phyloP scores from a whole-genome alignment of 768 basidiomycete species.

The Pisolithus microcarpus region DNA sequence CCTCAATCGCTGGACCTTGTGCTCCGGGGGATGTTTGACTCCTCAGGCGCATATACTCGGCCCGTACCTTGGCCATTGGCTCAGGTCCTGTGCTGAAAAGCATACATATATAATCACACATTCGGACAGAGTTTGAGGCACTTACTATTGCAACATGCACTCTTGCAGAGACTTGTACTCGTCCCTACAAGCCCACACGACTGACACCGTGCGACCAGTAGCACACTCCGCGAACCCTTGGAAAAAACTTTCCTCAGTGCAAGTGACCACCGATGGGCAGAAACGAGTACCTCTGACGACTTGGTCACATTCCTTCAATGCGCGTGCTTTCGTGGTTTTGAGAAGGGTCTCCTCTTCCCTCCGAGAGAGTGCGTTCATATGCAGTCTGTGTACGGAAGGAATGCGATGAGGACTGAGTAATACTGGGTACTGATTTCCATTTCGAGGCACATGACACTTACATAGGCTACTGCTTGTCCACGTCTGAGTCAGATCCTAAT shows the following conservation, averaged over 20 bases:
- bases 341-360: slow-evolving; percentile 82
- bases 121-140: slow-evolving; percentile 4
- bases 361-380: slow-evolving; percentile 79
- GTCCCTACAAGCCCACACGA: slow-evolving; percentile 76
- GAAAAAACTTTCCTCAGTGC: slow-evolving; percentile 2
- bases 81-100: slow-evolving; percentile 59
- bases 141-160: slow-evolving; percentile 78
- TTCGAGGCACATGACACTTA: background rate
- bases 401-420: background rate
- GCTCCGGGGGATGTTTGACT: slow-evolving; percentile 20
- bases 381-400: background rate
- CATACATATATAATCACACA: background rate
- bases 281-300: slow-evolving; percentile 54
- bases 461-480: background rate
- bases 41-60: slow-evolving; percentile 66
- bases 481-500: background rate
- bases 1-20: background rate
- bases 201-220: slow-evolving; percentile 70
- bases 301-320: slow-evolving; percentile 70
- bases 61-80: slow-evolving; percentile 63
- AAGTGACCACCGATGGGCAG: background rate
- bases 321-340: slow-evolving; percentile 73
- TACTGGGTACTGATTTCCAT: background rate
- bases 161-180: slow-evolving; percentile 64
- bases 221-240: slow-evolving; percentile 83